Conservation (phyloP, 257 asterid genomes). For the Handroanthus guayacan region DNA sequence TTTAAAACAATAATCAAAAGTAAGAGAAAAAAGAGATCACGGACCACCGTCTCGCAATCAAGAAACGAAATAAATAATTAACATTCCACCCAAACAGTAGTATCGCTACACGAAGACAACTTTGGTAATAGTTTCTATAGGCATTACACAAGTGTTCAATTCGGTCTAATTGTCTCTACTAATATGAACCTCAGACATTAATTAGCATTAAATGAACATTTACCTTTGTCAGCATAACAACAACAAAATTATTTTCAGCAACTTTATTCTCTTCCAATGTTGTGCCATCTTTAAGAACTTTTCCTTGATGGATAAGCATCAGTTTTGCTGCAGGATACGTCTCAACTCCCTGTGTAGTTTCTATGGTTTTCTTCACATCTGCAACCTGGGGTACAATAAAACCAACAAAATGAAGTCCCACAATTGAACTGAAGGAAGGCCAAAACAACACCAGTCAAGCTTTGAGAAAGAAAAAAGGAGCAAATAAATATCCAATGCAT, state of each 20-base stretch:
- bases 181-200: neutral
- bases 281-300: conserved; percentile 79
- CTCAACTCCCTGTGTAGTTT: conserved; percentile 68
- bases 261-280: conserved; percentile 76
- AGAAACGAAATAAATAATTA: neutral
- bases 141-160: no score
- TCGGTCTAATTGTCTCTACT: no score
- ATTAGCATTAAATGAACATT: conserved; percentile 22
- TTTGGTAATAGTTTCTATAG: neutral
- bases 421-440: neutral
- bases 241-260: conserved; percentile 72
- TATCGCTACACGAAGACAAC: neutral
- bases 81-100: neutral
- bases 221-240: conserved; percentile 79
- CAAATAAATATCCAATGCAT: neutral
- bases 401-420: neutral
- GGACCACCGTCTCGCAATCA: neutral
- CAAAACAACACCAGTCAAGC: neutral
- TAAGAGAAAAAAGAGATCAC: no score
- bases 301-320: conserved; percentile 83
- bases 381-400: conserved; percentile 50
- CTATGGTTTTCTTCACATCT: conserved; percentile 77
- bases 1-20: neutral
- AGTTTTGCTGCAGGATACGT: conserved; percentile 72
- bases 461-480: conserved; percentile 1